Evolutionary conservation across 805 yeast species (phyloP), one percentile per base, ranked within the genome.

Genomic region (Ogataea polymorpha): DNA sequence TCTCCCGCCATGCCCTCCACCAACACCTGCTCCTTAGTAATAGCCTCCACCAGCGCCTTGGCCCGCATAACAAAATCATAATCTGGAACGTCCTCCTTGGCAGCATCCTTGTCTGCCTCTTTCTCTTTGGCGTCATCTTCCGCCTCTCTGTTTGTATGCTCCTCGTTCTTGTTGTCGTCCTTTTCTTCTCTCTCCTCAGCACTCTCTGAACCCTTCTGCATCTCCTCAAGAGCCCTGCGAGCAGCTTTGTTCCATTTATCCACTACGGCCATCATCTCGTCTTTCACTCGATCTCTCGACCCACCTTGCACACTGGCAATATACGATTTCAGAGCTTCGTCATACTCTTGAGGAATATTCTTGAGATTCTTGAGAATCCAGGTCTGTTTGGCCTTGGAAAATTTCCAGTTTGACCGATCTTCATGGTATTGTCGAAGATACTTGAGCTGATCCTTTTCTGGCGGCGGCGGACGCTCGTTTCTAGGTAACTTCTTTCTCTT

Each of bases 371-470:
- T 80, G 48, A 86, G 63, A 31, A 86, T 71, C 95, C 95, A 86
- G 56, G 86, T 86, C 62, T 86, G 95, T 49, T 86, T 86, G 67
- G 82, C 90, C 55, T 86, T 86, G 44, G 88, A 81, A 60, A 86
- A 86, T 66, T 86, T 86, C 95, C 95, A 86, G 44, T 72, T 69
- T 0, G 65, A 76, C 44, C 62, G 66, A 47, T 82, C 86, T 10
- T 72, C 70, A 4, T 65, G 58, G 54, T 71, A 86, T 39, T 74
- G 80, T 42, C 75, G 71, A 51, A 86, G 62, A 55, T 86, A 86
- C 0, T 66, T 75, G 25, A 82, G 67, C 58, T 86, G 93, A 53
- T 86, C 95, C 47, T 75, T 79, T 49, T 82, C 91, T 24, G 88
- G 89, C 1, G 88, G 85, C 1, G 87, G 81, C 1, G 70, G 68